Evolutionary conservation across 768 basidiomycete species (phyloP).

Genomic region (Phaeolepiota aurea): DNA sequence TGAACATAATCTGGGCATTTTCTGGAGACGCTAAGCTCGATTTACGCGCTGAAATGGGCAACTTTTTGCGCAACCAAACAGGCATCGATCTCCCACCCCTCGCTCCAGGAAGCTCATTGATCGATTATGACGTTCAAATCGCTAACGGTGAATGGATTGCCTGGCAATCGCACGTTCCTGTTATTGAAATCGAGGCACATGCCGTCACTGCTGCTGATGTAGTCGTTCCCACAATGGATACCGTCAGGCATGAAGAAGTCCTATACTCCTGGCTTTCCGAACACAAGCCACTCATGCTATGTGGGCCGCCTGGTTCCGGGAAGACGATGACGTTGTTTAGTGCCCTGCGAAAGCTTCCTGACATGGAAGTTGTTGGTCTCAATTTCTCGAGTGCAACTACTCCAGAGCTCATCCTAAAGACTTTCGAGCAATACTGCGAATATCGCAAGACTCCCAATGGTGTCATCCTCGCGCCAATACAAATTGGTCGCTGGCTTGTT

Average conservation of each 20-base stretch:
- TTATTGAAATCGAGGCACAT: constrained; percentile 95
- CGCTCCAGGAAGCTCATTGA: constrained; percentile 68
- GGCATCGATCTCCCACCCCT: constrained; percentile 85
- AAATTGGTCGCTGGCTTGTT: constrained; percentile 96
- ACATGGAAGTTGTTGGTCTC: constrained; percentile 98
- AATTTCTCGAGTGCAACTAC: constrained; percentile 99
- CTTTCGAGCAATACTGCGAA: constrained; percentile 99
- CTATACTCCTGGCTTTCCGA: constrained; percentile 98
- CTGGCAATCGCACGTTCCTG: constrained; percentile 90
- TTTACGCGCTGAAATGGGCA: constrained; percentile 81
- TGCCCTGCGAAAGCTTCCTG: constrained; percentile 91
- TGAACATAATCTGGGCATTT: constrained; percentile 97
- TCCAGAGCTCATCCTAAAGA: constrained; percentile 96
- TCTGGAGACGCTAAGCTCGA: constrained; percentile 94
- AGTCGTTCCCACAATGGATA: constrained; percentile 97
- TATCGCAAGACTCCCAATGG: constrained; percentile 98
- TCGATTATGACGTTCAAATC: constrained; percentile 94
- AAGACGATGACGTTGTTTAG: constrained; percentile 99
- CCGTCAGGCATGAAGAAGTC: constrained; percentile 96
- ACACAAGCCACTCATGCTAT: constrained; percentile 96
- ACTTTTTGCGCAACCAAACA: constrained; percentile 76
- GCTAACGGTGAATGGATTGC: constrained; percentile 78
- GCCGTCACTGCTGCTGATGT: constrained; percentile 93
- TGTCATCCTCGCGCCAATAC: constrained; percentile 87
- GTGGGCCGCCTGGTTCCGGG: constrained; percentile 98